Conservation (phyloP, 2,329 filamentous ascomycete species). For the Thielaviopsis ethacetica region DNA sequence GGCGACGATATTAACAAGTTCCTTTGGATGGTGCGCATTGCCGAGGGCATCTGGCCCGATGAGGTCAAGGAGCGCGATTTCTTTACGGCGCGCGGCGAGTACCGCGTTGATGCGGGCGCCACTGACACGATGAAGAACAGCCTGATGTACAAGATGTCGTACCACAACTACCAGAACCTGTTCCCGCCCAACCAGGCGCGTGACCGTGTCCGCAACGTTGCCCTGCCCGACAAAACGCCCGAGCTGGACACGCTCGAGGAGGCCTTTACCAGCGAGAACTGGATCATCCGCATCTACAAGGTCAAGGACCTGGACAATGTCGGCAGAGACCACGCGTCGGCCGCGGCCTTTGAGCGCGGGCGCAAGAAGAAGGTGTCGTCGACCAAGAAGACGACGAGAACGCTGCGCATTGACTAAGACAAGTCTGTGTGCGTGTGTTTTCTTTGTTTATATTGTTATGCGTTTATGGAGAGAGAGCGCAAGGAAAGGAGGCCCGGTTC, state of each 20-base stretch:
- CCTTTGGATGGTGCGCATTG: constrained; percentile 98
- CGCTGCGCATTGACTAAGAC: constrained; percentile 53
- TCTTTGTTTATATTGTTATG: constrained; percentile 6
- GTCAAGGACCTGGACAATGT: constrained; percentile 98
- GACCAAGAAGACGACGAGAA: constrained; percentile 50
- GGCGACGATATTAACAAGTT: constrained; percentile 99
- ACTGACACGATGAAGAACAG: constrained; percentile 98
- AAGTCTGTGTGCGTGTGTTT: constrained; percentile 11
- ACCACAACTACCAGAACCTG: constrained; percentile 88
- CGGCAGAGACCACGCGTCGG: constrained; percentile 65
- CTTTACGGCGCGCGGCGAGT: constrained; percentile 87
- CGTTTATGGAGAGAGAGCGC: background rate
- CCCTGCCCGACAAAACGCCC: constrained; percentile 70
- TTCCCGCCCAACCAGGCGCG: constrained; percentile 83
- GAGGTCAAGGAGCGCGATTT: constrained; percentile 95
- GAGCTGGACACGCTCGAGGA: constrained; percentile 82
- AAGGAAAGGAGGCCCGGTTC: no score
- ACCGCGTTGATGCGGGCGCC: constrained; percentile 81
- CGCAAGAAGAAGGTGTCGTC: constrained; percentile 72
- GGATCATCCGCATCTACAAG: constrained; percentile 99
- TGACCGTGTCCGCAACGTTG: constrained; percentile 72
- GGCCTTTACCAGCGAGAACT: constrained; percentile 98
- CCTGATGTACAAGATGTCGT: constrained; percentile 99
- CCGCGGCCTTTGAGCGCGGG: constrained; percentile 55
- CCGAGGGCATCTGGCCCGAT: constrained; percentile 98